Conservation (phyloP, 768 basidiomycete genomes). For the Macrolepiota fuliginosa region DNA sequence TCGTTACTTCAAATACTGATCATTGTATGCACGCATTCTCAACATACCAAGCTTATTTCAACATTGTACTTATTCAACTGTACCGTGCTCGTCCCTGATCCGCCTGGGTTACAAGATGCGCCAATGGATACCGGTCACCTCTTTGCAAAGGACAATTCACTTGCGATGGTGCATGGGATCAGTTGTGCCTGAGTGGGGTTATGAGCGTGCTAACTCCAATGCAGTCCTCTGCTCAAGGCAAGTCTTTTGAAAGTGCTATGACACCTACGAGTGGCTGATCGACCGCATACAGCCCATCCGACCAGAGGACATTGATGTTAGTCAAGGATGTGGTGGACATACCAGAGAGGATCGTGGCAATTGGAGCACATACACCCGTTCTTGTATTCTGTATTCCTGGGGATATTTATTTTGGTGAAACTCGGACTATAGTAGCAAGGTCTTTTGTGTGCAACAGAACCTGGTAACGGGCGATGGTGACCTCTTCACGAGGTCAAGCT, state of each 20-base stretch:
- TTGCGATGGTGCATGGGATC: constrained; percentile 76
- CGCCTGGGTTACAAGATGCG: constrained; percentile 89
- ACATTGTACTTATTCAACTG: constrained; percentile 87
- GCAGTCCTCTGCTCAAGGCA: constrained; percentile 88
- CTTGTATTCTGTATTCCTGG: too few species aligned
- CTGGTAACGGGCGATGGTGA: too few species aligned
- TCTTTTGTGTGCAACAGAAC: too few species aligned
- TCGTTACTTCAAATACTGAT: too few species aligned
- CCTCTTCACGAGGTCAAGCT: too few species aligned
- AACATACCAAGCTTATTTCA: constrained; percentile 37
- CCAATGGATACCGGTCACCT: constrained; percentile 77
- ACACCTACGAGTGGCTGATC: neutral
- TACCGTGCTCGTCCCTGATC: constrained; percentile 84
- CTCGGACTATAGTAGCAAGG: too few species aligned
- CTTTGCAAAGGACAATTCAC: constrained; percentile 73
- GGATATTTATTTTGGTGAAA: too few species aligned
- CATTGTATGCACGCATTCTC: constrained; percentile 20
- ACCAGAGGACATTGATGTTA: constrained; percentile 64
- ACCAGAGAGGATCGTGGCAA: constrained; percentile 77
- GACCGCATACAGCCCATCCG: constrained; percentile 59
- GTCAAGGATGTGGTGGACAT: constrained; percentile 81
- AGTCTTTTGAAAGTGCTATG: constrained; percentile 18
- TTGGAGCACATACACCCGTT: constrained; percentile 85
- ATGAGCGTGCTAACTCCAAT: constrained; percentile 88
- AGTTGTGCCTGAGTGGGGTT: constrained; percentile 72